phyloP scores from a whole-genome alignment of 73 alveolate genomes.

The Tetrahymena borealis region DNA sequence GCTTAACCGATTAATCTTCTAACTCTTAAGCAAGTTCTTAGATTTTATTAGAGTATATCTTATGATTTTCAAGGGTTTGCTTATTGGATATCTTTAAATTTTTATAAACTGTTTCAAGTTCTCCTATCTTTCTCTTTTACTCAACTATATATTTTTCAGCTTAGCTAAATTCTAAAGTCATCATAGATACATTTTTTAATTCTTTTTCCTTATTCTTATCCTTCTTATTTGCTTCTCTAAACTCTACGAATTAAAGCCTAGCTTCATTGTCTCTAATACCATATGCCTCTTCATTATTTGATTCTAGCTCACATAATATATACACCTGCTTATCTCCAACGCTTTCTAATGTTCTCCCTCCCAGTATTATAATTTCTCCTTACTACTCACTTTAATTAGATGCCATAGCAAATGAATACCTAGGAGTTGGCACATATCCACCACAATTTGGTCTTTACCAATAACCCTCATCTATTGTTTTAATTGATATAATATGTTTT shows the following conservation, averaged over 20 bases:
- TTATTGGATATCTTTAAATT: neutral
- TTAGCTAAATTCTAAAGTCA: constrained; percentile 30
- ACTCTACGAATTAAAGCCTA: constrained; percentile 19
- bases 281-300: constrained; percentile 34
- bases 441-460: constrained; percentile 40
- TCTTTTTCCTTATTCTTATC: constrained; percentile 24
- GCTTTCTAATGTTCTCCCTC: constrained; percentile 34
- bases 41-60: neutral
- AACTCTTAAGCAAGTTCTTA: neutral
- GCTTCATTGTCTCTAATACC: constrained; percentile 17
- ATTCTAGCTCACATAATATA: constrained; percentile 30
- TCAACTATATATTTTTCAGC: constrained; percentile 39
- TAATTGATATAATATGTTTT: too few relatives aligned
- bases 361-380: constrained; percentile 30
- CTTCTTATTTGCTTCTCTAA: constrained; percentile 11
- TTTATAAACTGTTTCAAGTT: constrained; percentile 20
- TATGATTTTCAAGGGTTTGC: constrained; percentile 2
- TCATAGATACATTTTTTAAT: constrained; percentile 12
- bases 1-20: constrained; percentile 6
- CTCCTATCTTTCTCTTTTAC: constrained; percentile 35
- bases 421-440: constrained; percentile 35
- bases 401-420: constrained; percentile 37
- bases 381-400: constrained; percentile 19
- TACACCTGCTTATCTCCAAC: constrained; percentile 10
- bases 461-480: constrained; percentile 6